phyloP scores from a whole-genome alignment of 257 asterid genomes.

The Solanum ossicruentum region DNA sequence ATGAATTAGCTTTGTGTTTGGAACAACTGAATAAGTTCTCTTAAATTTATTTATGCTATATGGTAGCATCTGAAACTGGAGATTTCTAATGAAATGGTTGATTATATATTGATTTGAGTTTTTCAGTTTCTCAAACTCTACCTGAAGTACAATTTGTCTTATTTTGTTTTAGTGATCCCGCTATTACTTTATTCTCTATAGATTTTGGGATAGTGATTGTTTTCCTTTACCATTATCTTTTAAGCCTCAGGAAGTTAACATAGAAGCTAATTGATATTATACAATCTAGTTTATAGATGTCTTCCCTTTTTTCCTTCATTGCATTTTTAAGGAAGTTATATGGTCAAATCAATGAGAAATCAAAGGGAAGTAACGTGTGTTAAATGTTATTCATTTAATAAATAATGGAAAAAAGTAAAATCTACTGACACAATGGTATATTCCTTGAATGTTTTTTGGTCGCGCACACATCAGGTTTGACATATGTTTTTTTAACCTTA shows the following conservation, averaged over 20 bases:
- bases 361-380: not conserved
- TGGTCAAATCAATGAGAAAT: not conserved
- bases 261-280: not conserved
- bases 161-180: not conserved
- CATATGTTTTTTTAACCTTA: conserved; percentile 7
- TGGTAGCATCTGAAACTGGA: not conserved
- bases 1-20: not conserved
- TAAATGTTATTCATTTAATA: not conserved
- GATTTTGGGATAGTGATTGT: not conserved
- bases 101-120: not conserved
- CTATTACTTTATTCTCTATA: not conserved
- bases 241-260: not conserved
- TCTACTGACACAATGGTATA: not conserved
- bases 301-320: not conserved
- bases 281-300: not conserved
- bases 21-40: not conserved
- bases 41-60: not conserved
- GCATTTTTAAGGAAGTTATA: not conserved
- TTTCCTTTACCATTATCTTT: not conserved
- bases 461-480: not conserved
- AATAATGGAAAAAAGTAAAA: not conserved
- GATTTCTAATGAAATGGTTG: not conserved
- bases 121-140: not conserved
- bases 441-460: not conserved
- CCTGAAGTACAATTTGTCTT: not conserved